phyloP scores from a whole-genome alignment of 2,329 filamentous ascomycete species.

The Colletotrichum graminicola region DNA sequence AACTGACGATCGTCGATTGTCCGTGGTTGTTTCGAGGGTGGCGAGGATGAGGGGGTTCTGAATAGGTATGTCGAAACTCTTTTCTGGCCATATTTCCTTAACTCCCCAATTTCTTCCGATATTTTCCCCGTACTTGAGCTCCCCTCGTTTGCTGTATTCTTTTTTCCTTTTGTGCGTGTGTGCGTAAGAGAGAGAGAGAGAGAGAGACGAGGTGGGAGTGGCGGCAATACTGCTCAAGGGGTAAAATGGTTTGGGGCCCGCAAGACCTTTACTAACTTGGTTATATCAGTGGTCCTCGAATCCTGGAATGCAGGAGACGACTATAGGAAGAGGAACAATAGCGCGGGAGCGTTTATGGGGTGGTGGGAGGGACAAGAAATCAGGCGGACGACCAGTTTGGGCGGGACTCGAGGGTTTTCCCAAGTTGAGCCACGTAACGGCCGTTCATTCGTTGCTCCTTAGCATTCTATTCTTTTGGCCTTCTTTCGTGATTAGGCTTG shows the following conservation, averaged over 20 bases:
- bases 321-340: background rate
- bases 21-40: slow-evolving; percentile 17
- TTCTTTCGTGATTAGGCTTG: slow-evolving; percentile 17
- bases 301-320: slow-evolving; percentile 4
- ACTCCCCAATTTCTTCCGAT: background rate
- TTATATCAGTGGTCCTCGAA: slow-evolving; percentile 28
- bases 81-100: slow-evolving; percentile 10
- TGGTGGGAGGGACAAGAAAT: slow-evolving; percentile 9
- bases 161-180: background rate
- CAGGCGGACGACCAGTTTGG: slow-evolving; percentile 9
- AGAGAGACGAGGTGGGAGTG: slow-evolving; percentile 5
- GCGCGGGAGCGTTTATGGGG: background rate
- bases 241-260: slow-evolving; percentile 11
- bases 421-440: slow-evolving; percentile 42
- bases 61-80: slow-evolving; percentile 28
- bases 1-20: slow-evolving; percentile 44
- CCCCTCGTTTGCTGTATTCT: background rate
- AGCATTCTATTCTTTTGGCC: slow-evolving; percentile 9
- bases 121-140: background rate
- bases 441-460: slow-evolving; percentile 38
- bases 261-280: slow-evolving; percentile 33
- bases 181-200: background rate
- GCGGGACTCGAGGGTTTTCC: slow-evolving; percentile 38
- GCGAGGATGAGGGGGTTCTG: slow-evolving; percentile 10
- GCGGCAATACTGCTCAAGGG: slow-evolving; percentile 24